Evolutionary conservation across 805 yeast species (phyloP), one percentile per base, ranked within the genome.

Genomic region (Saturnispora hagleri): DNA sequence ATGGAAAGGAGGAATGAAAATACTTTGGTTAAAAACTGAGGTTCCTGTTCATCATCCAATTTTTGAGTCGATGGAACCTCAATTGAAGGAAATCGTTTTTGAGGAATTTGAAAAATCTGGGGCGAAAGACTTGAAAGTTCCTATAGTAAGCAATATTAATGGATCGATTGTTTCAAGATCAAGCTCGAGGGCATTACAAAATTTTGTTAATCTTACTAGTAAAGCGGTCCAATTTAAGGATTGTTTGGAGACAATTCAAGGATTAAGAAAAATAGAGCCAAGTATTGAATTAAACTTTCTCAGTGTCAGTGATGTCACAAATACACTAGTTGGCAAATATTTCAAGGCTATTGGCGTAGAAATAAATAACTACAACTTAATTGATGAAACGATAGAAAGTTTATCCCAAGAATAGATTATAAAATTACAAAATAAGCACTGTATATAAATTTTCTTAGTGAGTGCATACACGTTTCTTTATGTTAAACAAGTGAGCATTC

Each of bases 41-140:
- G 56, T 68, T 6, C 71, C 73, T 18, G 69, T 67, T 50, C 73
- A 69, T 51, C 59, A 65, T 51, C 62, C 68, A 7, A 44, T 66
- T n/a, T 55, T 69, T 31, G 34, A 54, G 6, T 60, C 64, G 15
- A 64, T 69, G 4, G 60, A 63, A 46, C 51, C 54, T 3, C 61
- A 61, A 15, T 54, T 69, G 13, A 27, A 41, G 9, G n/a, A 34
- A 2, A 6, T 55, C 10, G 53, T 67, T n/a, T 46, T 35, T 9
- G 24, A 46, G 17, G 53, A 50, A 20, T 43, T 40, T 3, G 48
- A 41, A 5, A 46, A 45, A 5, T 50, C 45, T 22, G 52, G 52
- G 9, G 22, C 31, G 4, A n/a, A 28, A 35, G 31, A 40, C n/a
- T 48, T 68, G 24, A 31, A 47, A 8, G 57, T 68, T 24, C 68